Evolutionary conservation across 2,329 filamentous ascomycete genomes (phyloP), one percentile per base, ranked within the genome.

Genomic region (Mollisiaceae sp.): DNA sequence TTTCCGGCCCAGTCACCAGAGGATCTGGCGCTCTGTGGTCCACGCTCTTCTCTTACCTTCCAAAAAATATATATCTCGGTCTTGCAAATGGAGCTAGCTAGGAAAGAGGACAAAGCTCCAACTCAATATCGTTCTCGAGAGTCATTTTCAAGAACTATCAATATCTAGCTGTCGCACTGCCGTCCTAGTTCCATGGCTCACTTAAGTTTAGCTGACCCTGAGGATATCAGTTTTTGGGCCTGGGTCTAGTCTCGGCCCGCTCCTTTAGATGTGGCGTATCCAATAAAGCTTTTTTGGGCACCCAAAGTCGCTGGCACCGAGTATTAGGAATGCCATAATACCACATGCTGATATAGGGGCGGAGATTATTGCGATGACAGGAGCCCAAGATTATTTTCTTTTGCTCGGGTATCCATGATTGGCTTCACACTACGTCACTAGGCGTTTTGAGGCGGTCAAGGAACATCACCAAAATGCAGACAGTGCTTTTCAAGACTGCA

Each of bases 351-450:
- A 54, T 54, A 35, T 54, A 27, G 24, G 8, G 8, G 22, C 45
- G 45, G 45, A 50, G 27, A 24, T 18, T 20, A 8, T 20, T 47
- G 41, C 36, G 14, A 22, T 58, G 52, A 58, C 52, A 64, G 45
- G 35, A 64, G 61, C 58, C 65, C 54, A 54, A 66, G 52, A 47
- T 43, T 32, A 35, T 64, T 55, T 59, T 39, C 54, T 56, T 61
- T 20, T 54, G 43, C 27, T 50, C 27, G 63, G 58, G n/a, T 47
- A 36, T 43, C 58, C 36, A 47, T 50, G 36, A 38, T 57, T 56
- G 45, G 59, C 54, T 43, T 61, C 36, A n/a, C 38, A 11, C 47
- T 65, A 69, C 68, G 68, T 69, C 65, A 68, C 58, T 41, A 64
- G 43, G 27, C 58, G 32, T 57, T 39, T 62, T 60, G 59, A 54